A percentile compares a stretch with the other conserved stretches of the same genome.
phyloP scores from a whole-genome alignment of 129 eudicot species.

The Sambucus nigra region DNA sequence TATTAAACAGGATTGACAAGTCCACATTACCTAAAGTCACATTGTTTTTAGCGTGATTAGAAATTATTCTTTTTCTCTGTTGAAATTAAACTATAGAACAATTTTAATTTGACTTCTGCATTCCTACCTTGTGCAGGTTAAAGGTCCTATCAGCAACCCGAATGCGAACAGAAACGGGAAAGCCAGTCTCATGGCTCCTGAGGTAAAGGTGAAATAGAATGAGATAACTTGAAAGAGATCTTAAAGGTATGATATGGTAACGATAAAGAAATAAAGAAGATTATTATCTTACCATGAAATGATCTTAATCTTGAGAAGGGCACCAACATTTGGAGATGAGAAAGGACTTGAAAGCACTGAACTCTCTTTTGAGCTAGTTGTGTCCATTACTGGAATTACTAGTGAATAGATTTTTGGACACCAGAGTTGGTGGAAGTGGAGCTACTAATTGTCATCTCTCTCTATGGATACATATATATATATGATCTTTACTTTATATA shows the following conservation, averaged over 20 bases:
- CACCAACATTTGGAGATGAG: constrained; percentile 74
- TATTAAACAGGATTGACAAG: too few species aligned
- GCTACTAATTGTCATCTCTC: constrained; percentile 18
- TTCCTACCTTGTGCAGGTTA: constrained; percentile 77
- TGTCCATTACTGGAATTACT: constrained; percentile 25
- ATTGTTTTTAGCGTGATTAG: too few species aligned
- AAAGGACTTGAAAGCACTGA: constrained; percentile 59
- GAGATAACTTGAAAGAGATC: constrained; percentile 10
- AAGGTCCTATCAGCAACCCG: constrained; percentile 55
- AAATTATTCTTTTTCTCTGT: too few species aligned
- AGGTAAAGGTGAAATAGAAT: background rate
- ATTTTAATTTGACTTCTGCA: background rate
- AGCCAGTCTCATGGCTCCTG: constrained; percentile 95
- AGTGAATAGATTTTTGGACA: constrained; percentile 9
- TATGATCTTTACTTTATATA: too few species aligned
- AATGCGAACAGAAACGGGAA: constrained; percentile 64
- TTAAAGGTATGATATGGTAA: background rate
- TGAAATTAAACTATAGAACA: too few species aligned
- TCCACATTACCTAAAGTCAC: too few species aligned
- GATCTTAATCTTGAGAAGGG: constrained; percentile 87
- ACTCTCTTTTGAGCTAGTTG: constrained; percentile 11
- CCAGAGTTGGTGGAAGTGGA: constrained; percentile 14
- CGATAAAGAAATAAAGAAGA: background rate
- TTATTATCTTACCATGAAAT: constrained; percentile 55
- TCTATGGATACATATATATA: background rate